Evolutionary conservation across 1,139 yeast species (phyloP), one percentile per base, ranked within the genome.

Genomic region (Lodderomyces jiufengensis): DNA sequence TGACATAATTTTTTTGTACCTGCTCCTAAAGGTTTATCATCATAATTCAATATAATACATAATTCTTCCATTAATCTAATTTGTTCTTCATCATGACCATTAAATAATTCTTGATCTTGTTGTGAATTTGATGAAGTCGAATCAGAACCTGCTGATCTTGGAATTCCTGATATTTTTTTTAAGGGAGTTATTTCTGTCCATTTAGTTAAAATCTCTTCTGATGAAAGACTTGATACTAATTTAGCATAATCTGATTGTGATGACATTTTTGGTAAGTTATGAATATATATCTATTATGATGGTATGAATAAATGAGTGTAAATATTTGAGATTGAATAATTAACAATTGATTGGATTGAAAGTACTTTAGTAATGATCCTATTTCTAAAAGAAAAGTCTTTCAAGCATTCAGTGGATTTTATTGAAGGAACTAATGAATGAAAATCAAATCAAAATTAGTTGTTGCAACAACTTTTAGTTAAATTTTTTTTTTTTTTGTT

Each of bases 1-100:
- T 92, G 99, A 53, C 96, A 88, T 37, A 86, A 65, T 61, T 90
- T 94, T 63, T 92, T 92, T 41, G 97, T 85, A 11, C 94, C 97
- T 3, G 95, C 90, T 18, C 97, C 98, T 34, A 88, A 68, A 8
- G 97, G 95, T 37, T 57, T 65, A 58, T 92, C 98, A 51, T 88
- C 64, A 66, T 84, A 81, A 59, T 92, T 96, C 46, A 90, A 70
- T 3, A 92, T 95, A 46, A 92, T 88, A 62, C 99, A 92, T 46
- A 90, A 80, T 61, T 92, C 99, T 50, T 88, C 95, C 99, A 94
- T 92, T 47, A 92, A 72, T 53, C 80, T 76, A 60, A 92, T 87
- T 62, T 92, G 99, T 58, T 90, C 97, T 53, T 82, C 84, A 57
- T 92, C 96, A 50, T 88, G 95, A 15, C 97, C 97, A 8, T 70